Evolutionary conservation across 768 basidiomycete species (phyloP).

Genomic region (Chalciporus sphaerocephalus): DNA sequence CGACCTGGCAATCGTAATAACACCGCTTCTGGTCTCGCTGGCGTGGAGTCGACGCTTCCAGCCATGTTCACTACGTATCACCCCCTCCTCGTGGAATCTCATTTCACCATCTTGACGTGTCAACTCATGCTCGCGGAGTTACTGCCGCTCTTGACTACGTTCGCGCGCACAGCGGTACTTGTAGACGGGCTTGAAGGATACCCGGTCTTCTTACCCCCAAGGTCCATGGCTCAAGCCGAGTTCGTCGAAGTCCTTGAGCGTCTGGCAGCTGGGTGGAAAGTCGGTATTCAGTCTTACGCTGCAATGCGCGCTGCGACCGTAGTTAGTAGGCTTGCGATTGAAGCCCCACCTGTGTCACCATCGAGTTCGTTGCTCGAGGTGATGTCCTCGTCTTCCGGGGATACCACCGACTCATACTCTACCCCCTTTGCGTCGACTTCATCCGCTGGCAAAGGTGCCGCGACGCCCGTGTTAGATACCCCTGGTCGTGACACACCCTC

Average conservation of each 20-base stretch:
- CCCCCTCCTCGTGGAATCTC: constrained; percentile 82
- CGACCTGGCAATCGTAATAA: constrained; percentile 54
- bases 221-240: constrained; percentile 88
- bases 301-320: constrained; percentile 30
- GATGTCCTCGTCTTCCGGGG: constrained; percentile 24
- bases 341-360: constrained; percentile 30
- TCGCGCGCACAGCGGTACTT: constrained; percentile 59
- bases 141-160: constrained; percentile 53
- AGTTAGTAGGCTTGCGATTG: constrained; percentile 43
- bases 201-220: constrained; percentile 80
- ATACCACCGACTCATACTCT: constrained; percentile 14
- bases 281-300: constrained; percentile 59
- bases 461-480: constrained; percentile 18
- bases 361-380: constrained; percentile 21
- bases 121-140: constrained; percentile 78
- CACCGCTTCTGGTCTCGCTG: constrained; percentile 34
- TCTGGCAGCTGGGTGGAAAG: constrained; percentile 70
- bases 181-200: constrained; percentile 85
- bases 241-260: constrained; percentile 83
- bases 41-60: constrained; percentile 36
- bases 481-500: constrained; percentile 21
- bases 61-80: constrained; percentile 86
- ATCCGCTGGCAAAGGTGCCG: constrained; percentile 15
- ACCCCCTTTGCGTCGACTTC: constrained; percentile 21
- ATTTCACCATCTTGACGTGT: constrained; percentile 74